Conservation (phyloP, 1,284 basidiomycete species). For the Amylostereum areolatum region DNA sequence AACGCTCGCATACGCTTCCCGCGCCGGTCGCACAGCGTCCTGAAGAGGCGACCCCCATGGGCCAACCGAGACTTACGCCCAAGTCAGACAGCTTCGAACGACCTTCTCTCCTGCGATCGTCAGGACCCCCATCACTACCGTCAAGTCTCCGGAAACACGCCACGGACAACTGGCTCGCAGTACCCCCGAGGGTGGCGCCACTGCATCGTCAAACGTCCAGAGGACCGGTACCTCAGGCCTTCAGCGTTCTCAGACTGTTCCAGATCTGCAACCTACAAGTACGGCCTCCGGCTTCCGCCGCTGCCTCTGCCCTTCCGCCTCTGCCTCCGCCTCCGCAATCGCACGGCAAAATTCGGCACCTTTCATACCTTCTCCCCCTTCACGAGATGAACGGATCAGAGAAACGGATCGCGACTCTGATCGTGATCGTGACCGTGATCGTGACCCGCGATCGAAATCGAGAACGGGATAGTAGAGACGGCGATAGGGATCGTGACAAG, state of each 20-base stretch:
- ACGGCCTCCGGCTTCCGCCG: neutral
- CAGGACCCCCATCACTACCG: constrained; percentile 56
- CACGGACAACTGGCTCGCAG: neutral
- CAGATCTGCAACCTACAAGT: neutral
- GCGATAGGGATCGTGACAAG: neutral
- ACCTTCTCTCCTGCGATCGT: constrained; percentile 64
- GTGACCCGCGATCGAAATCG: neutral
- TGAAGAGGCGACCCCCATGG: constrained; percentile 9
- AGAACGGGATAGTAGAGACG: neutral
- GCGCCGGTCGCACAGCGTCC: constrained; percentile 17
- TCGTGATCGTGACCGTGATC: no score
- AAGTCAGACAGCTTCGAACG: constrained; percentile 44
- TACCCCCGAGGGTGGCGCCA: neutral
- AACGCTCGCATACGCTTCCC: constrained; percentile 7
- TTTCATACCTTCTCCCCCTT: neutral
- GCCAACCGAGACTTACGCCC: constrained; percentile 35
- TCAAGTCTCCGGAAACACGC: constrained; percentile 8
- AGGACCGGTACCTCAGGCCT: neutral
- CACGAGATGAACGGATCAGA: no score
- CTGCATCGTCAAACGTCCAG: neutral
- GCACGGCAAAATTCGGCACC: neutral
- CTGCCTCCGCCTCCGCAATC: neutral
- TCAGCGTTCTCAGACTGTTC: neutral
- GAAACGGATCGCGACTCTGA: no score
- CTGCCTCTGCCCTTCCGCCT: neutral